Conservation (phyloP, 306 rosid species). For the Cucurbita maxima region DNA sequence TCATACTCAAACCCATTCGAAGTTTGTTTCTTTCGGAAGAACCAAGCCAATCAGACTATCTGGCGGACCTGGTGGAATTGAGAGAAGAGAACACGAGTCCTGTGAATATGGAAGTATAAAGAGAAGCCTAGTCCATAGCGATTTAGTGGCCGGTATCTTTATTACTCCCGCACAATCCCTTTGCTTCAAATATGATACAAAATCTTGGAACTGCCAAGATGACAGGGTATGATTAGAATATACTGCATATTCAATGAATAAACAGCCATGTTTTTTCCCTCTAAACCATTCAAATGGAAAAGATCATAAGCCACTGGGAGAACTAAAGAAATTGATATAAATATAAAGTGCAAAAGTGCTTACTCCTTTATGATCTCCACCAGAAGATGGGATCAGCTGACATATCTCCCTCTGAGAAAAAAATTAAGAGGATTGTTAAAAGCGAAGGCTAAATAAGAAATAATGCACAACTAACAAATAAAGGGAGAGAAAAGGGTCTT, state of each 20-base stretch:
- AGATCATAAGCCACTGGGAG: not conserved
- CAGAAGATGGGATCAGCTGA: conserved; percentile 63
- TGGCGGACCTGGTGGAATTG: conserved; percentile 49
- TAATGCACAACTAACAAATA: not conserved
- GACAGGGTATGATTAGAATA: not conserved
- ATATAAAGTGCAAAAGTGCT: conserved; percentile 15
- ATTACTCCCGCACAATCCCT: conserved; percentile 96
- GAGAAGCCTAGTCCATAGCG: conserved; percentile 86
- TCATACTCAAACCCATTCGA: conserved; percentile 55
- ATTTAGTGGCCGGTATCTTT: conserved; percentile 61
- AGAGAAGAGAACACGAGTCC: conserved; percentile 62
- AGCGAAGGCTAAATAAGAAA: not conserved
- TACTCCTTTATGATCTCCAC: conserved; percentile 60
- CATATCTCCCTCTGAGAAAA: conserved; percentile 81
- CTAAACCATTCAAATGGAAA: too few species aligned
- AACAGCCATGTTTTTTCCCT: not conserved
- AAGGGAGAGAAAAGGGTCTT: not conserved
- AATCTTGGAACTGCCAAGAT: conserved; percentile 82
- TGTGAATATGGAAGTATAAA: conserved; percentile 76
- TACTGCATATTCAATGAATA: not conserved
- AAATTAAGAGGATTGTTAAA: conserved; percentile 10
- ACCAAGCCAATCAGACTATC: conserved; percentile 77
- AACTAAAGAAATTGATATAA: not conserved
- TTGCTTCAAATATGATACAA: conserved; percentile 77
- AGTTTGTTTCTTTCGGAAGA: conserved; percentile 84